Conservation (phyloP, 2,329 filamentous ascomycete species). For the Stachybotrys elegans region DNA sequence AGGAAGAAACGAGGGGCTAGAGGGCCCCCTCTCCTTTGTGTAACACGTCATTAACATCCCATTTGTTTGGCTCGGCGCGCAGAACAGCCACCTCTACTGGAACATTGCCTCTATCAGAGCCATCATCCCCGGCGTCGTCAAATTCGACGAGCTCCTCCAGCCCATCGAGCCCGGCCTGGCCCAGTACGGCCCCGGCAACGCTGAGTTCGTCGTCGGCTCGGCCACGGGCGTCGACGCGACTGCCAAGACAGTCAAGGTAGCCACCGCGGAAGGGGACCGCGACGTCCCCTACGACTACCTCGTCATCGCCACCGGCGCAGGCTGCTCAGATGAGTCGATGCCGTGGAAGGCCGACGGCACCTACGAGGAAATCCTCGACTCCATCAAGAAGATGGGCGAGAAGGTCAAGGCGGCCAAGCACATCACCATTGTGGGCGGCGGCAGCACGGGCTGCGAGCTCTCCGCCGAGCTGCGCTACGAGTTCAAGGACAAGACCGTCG, state of each 20-base stretch:
- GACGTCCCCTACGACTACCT: slow-evolving; percentile 49
- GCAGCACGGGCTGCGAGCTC: slow-evolving; percentile 50
- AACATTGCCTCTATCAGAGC: slow-evolving; percentile 52
- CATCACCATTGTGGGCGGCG: slow-evolving; percentile 53
- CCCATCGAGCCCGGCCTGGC: slow-evolving; percentile 44
- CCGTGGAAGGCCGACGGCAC: slow-evolving; percentile 49
- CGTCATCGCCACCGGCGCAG: slow-evolving; percentile 51
- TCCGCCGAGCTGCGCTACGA: slow-evolving; percentile 50
- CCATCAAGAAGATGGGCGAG: slow-evolving; percentile 34
- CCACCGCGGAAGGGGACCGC: slow-evolving; percentile 19
- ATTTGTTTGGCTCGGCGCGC: background rate
- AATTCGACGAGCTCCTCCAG: slow-evolving; percentile 44
- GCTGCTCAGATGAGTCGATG: slow-evolving; percentile 29
- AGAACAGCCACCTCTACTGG: slow-evolving; percentile 57
- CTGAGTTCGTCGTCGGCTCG: slow-evolving; percentile 47
- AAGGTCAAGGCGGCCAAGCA: slow-evolving; percentile 40
- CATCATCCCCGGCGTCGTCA: slow-evolving; percentile 44
- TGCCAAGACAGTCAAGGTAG: slow-evolving; percentile 37
- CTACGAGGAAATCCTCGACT: slow-evolving; percentile 36
- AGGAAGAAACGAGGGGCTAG: too few relatives aligned
- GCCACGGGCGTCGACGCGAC: slow-evolving; percentile 35
- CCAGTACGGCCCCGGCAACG: slow-evolving; percentile 42
- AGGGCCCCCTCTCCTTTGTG: too few relatives aligned
- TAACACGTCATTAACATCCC: slow-evolving; percentile 3
- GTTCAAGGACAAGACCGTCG: slow-evolving; percentile 43